phyloP scores from a whole-genome alignment of 2,329 filamentous ascomycete species.

The Diaporthe capsici region DNA sequence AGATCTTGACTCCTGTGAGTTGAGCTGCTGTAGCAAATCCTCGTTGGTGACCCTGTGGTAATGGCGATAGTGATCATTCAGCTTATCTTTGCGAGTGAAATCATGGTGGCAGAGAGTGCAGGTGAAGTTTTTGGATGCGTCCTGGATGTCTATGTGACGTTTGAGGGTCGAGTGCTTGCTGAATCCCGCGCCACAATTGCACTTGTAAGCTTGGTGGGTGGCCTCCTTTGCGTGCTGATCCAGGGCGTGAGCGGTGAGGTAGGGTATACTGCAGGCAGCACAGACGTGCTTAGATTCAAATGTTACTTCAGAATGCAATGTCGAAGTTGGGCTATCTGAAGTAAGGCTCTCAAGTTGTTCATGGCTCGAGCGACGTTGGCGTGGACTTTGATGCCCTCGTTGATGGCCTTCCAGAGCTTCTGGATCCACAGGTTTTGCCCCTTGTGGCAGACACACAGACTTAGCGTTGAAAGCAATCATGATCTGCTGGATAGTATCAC shows the following conservation, averaged over 20 bases:
- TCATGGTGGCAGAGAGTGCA: neutral
- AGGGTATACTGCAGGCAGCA: too few species aligned
- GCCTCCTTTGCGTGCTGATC: neutral
- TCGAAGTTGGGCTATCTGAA: too few species aligned
- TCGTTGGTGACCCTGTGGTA: neutral
- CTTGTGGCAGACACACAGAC: neutral
- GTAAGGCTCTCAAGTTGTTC: too few species aligned
- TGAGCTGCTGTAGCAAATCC: neutral
- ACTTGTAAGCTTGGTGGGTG: slow-evolving; percentile 1
- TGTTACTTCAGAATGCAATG: too few species aligned
- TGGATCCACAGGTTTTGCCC: neutral
- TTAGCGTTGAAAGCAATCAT: neutral
- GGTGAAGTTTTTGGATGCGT: neutral
- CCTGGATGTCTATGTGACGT: neutral
- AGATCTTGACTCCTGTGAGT: neutral
- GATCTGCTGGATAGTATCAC: neutral
- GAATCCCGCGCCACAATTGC: slow-evolving; percentile 1
- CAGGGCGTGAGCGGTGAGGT: neutral
- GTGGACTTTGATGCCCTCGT: too few species aligned
- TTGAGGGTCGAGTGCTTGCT: neutral
- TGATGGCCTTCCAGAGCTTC: too few species aligned
- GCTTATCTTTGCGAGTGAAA: neutral
- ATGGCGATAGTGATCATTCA: neutral
- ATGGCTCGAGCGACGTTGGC: too few species aligned
- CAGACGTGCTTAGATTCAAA: too few species aligned